Evolutionary conservation across 148 eudicot genomes (phyloP).

Genomic region (Rhododendron ovatum): DNA sequence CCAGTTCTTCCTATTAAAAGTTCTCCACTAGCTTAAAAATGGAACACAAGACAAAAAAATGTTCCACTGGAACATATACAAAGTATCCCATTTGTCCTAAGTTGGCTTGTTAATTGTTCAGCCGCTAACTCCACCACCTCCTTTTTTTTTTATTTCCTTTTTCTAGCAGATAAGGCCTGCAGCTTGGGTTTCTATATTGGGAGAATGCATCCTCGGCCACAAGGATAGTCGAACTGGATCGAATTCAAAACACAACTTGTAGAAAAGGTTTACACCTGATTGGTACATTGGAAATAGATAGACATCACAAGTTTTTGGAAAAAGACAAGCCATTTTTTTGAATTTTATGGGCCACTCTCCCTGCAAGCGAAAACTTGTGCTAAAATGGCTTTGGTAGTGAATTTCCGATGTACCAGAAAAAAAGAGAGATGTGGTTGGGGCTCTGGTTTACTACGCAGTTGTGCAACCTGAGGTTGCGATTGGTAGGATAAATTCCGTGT

Average conservation of each 20-base stretch:
- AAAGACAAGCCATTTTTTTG: not conserved
- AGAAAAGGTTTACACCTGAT: not conserved
- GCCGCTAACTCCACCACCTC: no score
- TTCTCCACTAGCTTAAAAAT: not conserved
- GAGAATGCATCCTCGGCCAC: not conserved
- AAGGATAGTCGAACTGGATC: not conserved
- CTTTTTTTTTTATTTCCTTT: not conserved
- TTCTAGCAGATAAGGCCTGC: not conserved
- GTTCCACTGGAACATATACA: not conserved
- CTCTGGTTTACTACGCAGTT: not conserved
- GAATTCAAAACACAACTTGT: not conserved
- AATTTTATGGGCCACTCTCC: not conserved
- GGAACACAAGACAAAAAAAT: not conserved
- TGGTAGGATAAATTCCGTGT: not conserved
- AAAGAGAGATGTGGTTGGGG: not conserved
- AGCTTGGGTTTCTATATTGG: not conserved
- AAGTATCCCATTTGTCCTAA: not conserved
- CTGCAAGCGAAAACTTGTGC: not conserved
- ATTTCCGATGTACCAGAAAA: not conserved
- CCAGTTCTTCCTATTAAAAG: not conserved
- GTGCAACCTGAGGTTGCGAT: not conserved
- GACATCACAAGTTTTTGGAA: not conserved
- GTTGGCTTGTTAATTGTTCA: not conserved
- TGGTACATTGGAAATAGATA: not conserved
- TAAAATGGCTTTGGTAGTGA: not conserved